Evolutionary conservation across 345 rosid genomes (phyloP), one percentile per base, ranked within the genome.

Genomic region (Microcos paniculata): DNA sequence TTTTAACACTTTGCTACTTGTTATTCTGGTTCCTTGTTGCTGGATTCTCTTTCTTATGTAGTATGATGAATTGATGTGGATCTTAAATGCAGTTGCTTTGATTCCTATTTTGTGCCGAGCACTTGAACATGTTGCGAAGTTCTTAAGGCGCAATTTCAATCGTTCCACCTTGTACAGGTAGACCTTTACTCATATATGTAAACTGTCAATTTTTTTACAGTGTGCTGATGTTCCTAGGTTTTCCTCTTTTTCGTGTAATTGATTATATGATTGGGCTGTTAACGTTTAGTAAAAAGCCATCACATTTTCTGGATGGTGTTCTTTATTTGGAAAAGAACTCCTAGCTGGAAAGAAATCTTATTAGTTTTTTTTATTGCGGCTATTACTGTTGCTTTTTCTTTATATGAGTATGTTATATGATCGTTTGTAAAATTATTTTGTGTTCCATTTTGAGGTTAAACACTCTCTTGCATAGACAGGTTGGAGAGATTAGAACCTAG

Each of bases 161-260:
- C 82, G 94, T 55, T 96, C 99, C 81, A 86, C 85, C 79, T 85
- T 96, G 80, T 96, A 96, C 85, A 88, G 97, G 99, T 96, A 84
- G 4, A 49, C 31, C 55, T 59, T 72, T 31, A 53, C 49, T 53
- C 8, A 45, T 11, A 75, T 38, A 38, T 12, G 33, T 40, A 15
- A 40, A 56, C 19, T 7, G 14, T 67, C 52, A 14, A 0, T 53
- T 24, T 61, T 61, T 14, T 15, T 3, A 46, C 18, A 0, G 5
- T 18, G 46, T 43, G 38, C 28, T 72, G 13, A 26, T 30, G 9
- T 62, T 62, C 62, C 10, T 58, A 14, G 46, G n/a, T 70, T 78
- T 13, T 30, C 21, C 10, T 66, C 11, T 64, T 13, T 21, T 65
- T n/a, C n/a, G n/a, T 65, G 26, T 45, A 38, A 63, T 63, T 63